These are phyloP conservation scores for Hapsidospora chrysogenum DNA, from an alignment of 495 filamentous ascomycete species.

Conservation along the genomic window DNA sequence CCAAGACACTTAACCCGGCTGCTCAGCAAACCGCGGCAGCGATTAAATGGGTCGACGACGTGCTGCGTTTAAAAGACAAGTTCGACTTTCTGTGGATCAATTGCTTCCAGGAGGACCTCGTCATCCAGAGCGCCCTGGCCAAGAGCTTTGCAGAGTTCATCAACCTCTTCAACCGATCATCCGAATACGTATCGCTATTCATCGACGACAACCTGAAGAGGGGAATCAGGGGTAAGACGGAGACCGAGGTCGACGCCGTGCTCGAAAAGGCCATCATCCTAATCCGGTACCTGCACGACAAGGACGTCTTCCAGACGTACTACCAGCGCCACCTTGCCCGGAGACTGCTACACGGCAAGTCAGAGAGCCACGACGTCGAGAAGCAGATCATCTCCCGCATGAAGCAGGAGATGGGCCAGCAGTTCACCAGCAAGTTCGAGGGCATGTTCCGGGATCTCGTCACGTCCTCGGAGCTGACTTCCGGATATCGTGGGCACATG, in stretches of 20 bases:
- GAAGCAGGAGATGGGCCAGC: constrained; percentile 88
- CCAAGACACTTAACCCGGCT: constrained; percentile 22
- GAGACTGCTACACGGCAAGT: constrained; percentile 70
- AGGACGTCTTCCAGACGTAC: constrained; percentile 93
- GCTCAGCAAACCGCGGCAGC: constrained; percentile 57
- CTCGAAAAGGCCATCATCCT: constrained; percentile 83
- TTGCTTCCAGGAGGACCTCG: constrained; percentile 59
- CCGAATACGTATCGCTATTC: constrained; percentile 90
- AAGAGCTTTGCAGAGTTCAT: constrained; percentile 82
- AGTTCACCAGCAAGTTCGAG: constrained; percentile 84
- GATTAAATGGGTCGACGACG: constrained; percentile 90
- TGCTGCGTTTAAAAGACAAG: constrained; percentile 71
- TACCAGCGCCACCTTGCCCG: constrained; percentile 94
- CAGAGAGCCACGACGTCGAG: constrained; percentile 77
- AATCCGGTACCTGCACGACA: constrained; percentile 72
- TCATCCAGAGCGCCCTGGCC: constrained; percentile 64
- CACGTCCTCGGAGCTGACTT: constrained; percentile 68
- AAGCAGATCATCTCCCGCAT: constrained; percentile 91
- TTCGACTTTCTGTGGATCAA: constrained; percentile 61
- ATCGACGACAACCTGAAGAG: constrained; percentile 95
- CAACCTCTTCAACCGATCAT: constrained; percentile 64
- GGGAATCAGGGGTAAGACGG: constrained; percentile 83
- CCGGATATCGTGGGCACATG: constrained; percentile 56
- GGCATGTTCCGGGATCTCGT: constrained; percentile 98
- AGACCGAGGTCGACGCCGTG: constrained; percentile 69